phyloP scores from a whole-genome alignment of 2,329 filamentous ascomycete genomes.

The Colletotrichum falcatum region DNA sequence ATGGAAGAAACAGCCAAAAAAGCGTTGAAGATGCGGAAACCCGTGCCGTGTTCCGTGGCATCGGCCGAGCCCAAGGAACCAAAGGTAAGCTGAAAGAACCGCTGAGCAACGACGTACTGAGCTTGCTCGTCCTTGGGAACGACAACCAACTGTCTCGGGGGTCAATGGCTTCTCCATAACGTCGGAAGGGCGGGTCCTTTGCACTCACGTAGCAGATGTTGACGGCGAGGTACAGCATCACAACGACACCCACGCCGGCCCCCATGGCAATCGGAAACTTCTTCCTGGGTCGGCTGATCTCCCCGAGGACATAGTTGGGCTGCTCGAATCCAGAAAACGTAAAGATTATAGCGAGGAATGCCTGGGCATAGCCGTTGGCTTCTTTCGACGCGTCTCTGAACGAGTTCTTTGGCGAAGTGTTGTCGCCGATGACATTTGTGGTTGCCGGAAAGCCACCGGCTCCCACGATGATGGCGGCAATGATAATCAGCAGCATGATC shows the following conservation, averaged over 20 bases:
- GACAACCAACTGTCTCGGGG: conserved; percentile 56
- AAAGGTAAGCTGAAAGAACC: conserved; percentile 51
- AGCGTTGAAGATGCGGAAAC: conserved; percentile 56
- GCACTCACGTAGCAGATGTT: conserved; percentile 53
- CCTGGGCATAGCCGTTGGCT: conserved; percentile 51
- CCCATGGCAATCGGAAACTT: conserved; percentile 51
- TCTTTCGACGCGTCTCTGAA: conserved; percentile 44
- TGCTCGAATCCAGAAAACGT: conserved; percentile 53
- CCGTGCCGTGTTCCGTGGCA: conserved; percentile 47
- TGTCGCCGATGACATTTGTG: conserved; percentile 45
- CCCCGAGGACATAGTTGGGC: conserved; percentile 52
- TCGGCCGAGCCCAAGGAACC: conserved; percentile 46
- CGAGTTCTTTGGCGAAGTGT: conserved; percentile 45
- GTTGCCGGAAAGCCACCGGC: conserved; percentile 45
- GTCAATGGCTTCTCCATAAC: conserved; percentile 44
- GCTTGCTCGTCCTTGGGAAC: conserved; percentile 46
- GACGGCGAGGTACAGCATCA: conserved; percentile 52
- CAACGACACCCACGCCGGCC: conserved; percentile 47
- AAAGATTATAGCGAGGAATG: conserved; percentile 59
- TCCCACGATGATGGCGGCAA: conserved; percentile 49
- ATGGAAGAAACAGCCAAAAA: conserved; percentile 66
- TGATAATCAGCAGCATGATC: conserved; percentile 59
- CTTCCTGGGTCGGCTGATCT: conserved; percentile 48
- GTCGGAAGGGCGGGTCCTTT: conserved; percentile 41
- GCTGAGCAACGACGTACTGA: conserved; percentile 46